A percentile compares a stretch with the other conserved stretches of the same genome.
Conservation (phyloP, 2,329 filamentous ascomycete genomes). For the Aspergillus alliaceus region DNA sequence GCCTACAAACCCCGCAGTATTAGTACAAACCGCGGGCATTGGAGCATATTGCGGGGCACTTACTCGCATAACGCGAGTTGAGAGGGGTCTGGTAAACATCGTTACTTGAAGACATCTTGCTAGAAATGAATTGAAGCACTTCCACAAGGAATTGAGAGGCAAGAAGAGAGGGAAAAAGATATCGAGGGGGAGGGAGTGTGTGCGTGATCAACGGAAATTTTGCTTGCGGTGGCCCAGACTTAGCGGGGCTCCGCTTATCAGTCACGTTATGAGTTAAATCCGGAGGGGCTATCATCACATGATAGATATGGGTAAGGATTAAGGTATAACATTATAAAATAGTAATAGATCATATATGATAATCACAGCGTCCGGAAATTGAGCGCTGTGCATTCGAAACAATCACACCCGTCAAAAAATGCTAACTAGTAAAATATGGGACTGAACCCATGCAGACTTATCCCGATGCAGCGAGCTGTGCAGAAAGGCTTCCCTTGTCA, state of each 20-base stretch:
- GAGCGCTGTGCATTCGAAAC: neutral
- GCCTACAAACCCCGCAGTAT: slow-evolving; percentile 29
- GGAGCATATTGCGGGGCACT: slow-evolving; percentile 19
- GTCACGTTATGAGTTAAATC: slow-evolving; percentile 31
- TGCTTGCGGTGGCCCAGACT: slow-evolving; percentile 19
- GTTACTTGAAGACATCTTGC: slow-evolving; percentile 42
- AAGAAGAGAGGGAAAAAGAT: slow-evolving; percentile 12
- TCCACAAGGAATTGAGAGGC: slow-evolving; percentile 21
- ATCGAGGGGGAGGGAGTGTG: slow-evolving; percentile 19
- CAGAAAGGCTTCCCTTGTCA: slow-evolving; percentile 78
- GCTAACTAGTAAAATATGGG: neutral
- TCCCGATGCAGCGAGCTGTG: slow-evolving; percentile 52
- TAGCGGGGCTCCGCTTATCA: slow-evolving; percentile 38
- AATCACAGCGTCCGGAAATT: neutral
- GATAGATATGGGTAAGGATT: slow-evolving; percentile 7
- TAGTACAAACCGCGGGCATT: neutral
- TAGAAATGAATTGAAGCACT: slow-evolving; percentile 19
- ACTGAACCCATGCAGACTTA: slow-evolving; percentile 6
- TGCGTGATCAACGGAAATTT: slow-evolving; percentile 29
- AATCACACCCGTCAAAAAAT: neutral
- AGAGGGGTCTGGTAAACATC: slow-evolving; percentile 68
- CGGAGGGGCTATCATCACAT: slow-evolving; percentile 26
- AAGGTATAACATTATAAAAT: neutral
- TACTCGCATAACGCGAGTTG: slow-evolving; percentile 70
- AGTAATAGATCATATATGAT: neutral